Conservation (phyloP, 257 asterid species). For the Solanum etuberosum region DNA sequence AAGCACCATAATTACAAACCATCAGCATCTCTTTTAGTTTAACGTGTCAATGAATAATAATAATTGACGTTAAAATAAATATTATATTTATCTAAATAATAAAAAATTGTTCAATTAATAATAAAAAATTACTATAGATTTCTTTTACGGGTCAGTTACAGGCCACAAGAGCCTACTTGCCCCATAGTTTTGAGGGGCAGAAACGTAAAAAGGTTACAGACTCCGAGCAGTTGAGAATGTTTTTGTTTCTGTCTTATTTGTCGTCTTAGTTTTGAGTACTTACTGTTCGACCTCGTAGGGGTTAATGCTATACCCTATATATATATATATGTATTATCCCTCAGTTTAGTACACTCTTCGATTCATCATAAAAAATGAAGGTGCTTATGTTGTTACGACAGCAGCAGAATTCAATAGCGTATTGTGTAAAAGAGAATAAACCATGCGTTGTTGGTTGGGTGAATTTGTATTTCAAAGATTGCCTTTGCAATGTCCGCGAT, state of each 20-base stretch:
- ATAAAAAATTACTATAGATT: too few species aligned
- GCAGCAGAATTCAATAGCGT: constrained; percentile 18
- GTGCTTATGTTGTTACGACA: not conserved
- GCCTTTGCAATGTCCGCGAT: constrained; percentile 57
- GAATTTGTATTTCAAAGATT: constrained; percentile 56
- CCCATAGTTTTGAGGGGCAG: not conserved
- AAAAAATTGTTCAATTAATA: too few species aligned
- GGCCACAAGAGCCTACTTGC: not conserved
- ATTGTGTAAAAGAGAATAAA: constrained; percentile 42
- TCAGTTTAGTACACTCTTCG: not conserved
- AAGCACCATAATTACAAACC: not conserved
- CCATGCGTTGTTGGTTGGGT: constrained; percentile 60
- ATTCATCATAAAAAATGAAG: constrained; percentile 19
- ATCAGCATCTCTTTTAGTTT: not conserved
- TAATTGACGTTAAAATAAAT: too few species aligned
- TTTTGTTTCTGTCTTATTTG: not conserved
- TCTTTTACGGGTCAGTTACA: not conserved
- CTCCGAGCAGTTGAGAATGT: not conserved
- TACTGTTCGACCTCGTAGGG: not conserved
- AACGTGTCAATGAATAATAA: too few species aligned
- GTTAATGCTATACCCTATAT: not conserved
- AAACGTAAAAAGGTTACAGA: not conserved
- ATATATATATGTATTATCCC: not conserved
- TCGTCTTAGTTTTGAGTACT: not conserved
- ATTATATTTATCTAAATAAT: too few species aligned